These are phyloP conservation scores for Ceratocystis huliohia DNA, from an alignment of 2,329 filamentous ascomycete species.

Conservation along the genomic window DNA sequence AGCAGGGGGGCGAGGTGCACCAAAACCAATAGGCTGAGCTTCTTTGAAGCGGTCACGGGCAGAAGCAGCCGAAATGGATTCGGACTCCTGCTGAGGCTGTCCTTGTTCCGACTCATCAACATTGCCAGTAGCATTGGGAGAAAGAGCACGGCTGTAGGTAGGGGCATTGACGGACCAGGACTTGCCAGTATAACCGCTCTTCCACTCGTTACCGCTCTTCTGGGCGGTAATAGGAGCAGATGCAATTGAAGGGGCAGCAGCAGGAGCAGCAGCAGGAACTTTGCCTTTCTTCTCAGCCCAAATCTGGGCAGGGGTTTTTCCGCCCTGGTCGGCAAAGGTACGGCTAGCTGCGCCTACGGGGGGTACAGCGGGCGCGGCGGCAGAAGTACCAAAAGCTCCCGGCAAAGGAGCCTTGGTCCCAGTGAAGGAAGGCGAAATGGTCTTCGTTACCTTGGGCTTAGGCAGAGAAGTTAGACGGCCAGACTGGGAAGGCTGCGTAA, in stretches of 20 bases:
- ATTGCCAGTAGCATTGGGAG: slow-evolving; percentile 52
- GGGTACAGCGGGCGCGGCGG: slow-evolving; percentile 38
- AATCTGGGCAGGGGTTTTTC: slow-evolving; percentile 90
- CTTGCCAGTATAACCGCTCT: slow-evolving; percentile 83
- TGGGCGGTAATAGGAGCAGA: slow-evolving; percentile 49
- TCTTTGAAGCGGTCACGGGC: slow-evolving; percentile 75
- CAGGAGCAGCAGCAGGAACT: slow-evolving; percentile 32
- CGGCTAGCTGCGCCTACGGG: slow-evolving; percentile 72
- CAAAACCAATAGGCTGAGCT: slow-evolving; percentile 53
- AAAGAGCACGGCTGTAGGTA: slow-evolving; percentile 52
- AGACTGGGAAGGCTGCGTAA: slow-evolving; percentile 47
- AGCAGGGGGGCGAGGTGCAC: slow-evolving; percentile 28
- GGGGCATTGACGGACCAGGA: slow-evolving; percentile 71
- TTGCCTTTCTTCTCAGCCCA: slow-evolving; percentile 97
- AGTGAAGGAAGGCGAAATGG: slow-evolving; percentile 67
- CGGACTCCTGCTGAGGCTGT: slow-evolving; percentile 37
- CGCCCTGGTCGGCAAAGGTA: slow-evolving; percentile 86
- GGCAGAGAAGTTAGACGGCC: slow-evolving; percentile 77
- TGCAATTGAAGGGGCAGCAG: slow-evolving; percentile 32
- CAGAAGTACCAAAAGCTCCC: slow-evolving; percentile 49
- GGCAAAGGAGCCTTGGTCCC: slow-evolving; percentile 86
- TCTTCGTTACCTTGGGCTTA: slow-evolving; percentile 84
- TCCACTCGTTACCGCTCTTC: slow-evolving; percentile 66
- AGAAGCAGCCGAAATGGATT: slow-evolving; percentile 54
- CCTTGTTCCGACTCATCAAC: slow-evolving; percentile 24